Evolutionary conservation across 1,284 basidiomycete species (phyloP).

Genomic region (Tranzscheliella williamsii): DNA sequence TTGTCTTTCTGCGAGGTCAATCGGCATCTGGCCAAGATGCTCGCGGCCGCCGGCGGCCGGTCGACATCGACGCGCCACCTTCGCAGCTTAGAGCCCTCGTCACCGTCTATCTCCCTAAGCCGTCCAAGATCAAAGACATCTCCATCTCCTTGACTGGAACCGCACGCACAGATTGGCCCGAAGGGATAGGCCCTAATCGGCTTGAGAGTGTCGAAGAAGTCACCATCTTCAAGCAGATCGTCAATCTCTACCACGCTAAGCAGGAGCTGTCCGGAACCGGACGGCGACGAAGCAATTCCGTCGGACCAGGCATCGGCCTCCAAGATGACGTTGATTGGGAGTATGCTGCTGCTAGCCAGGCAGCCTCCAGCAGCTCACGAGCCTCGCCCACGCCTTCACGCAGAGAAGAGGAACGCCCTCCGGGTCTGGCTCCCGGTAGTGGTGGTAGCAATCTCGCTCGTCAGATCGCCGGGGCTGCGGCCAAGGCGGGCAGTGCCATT

Average conservation of each 20-base stretch:
- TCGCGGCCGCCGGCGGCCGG: conserved; percentile 38
- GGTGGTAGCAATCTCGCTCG: conserved; percentile 37
- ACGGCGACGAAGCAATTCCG: conserved; percentile 68
- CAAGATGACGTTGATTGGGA: conserved; percentile 63
- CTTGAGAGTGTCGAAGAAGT: conserved; percentile 81
- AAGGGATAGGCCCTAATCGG: conserved; percentile 80
- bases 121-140: conserved; percentile 84
- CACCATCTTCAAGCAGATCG: conserved; percentile 73
- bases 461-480: conserved; percentile 43
- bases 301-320: conserved; percentile 72
- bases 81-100: conserved; percentile 86
- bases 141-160: conserved; percentile 77
- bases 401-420: too few relatives aligned
- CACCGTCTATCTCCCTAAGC: conserved; percentile 76
- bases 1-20: conserved; percentile 55
- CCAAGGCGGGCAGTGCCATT: conserved; percentile 49
- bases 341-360: conserved; percentile 30
- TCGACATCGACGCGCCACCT: conserved; percentile 66
- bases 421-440: not conserved
- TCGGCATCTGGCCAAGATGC: conserved; percentile 43
- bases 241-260: conserved; percentile 69
- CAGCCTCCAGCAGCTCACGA: not conserved
- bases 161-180: conserved; percentile 74
- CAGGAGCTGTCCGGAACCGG: conserved; percentile 3
- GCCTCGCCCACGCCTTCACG: not conserved